Conservation (phyloP, 805 yeast species). For the Saturnispora hagleri region DNA sequence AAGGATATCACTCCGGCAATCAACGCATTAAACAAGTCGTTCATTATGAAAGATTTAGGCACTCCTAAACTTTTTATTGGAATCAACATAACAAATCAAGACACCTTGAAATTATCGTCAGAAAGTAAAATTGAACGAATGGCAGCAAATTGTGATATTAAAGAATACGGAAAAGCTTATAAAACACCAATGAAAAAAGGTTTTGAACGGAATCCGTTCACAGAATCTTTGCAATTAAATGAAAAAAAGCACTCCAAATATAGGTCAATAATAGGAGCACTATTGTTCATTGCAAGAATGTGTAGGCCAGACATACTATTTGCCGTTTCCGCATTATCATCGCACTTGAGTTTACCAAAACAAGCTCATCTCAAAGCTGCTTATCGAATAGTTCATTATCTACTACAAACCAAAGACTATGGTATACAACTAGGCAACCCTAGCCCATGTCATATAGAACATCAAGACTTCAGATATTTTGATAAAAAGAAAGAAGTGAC, state of each 20-base stretch:
- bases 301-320: constrained; percentile 8
- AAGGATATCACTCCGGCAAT: neutral
- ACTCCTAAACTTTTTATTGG: neutral
- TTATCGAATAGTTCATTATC: constrained; percentile 1
- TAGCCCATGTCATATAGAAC: too few species aligned
- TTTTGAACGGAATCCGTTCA: neutral
- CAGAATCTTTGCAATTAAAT: neutral
- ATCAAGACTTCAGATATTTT: constrained; percentile 1
- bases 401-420: neutral
- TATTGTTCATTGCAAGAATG: constrained; percentile 6
- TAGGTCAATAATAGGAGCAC: constrained; percentile 4
- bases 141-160: neutral
- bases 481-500: neutral
- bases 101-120: neutral
- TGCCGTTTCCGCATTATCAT: constrained; percentile 1
- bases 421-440: too few species aligned
- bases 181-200: constrained; percentile 1
- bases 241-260: neutral
- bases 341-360: neutral
- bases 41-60: neutral
- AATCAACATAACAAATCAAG: neutral
- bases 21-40: neutral
- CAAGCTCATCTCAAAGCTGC: constrained; percentile 2
- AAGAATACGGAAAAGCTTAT: neutral
- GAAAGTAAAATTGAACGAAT: neutral